phyloP scores from a whole-genome alignment of 768 basidiomycete species.

The Auricularia sp. region DNA sequence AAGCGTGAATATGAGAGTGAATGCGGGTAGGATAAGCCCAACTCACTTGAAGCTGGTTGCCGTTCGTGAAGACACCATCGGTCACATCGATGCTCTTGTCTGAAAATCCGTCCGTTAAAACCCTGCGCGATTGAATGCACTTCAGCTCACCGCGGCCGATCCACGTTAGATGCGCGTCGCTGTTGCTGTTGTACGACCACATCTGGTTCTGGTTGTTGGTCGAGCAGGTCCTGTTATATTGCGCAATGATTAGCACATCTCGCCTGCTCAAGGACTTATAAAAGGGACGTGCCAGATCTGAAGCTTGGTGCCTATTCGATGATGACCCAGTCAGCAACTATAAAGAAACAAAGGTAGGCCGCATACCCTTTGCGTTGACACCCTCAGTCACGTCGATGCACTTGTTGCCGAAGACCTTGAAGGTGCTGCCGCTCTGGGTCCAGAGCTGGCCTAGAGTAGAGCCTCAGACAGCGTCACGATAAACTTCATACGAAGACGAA shows the following conservation, averaged over 20 bases:
- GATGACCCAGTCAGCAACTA: background rate
- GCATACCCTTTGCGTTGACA: conserved; percentile 10
- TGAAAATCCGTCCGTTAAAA: background rate
- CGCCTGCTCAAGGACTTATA: background rate
- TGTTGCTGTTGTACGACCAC: background rate
- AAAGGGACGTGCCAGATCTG: conserved; percentile 31
- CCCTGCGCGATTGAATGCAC: background rate
- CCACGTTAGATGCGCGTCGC: background rate
- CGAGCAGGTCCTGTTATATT: background rate
- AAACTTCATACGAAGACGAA: too few relatives aligned
- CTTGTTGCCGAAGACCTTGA: conserved; percentile 35
- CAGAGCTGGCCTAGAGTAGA: conserved; percentile 30
- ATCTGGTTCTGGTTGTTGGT: background rate
- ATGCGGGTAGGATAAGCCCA: too few relatives aligned
- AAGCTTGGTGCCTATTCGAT: conserved; percentile 35
- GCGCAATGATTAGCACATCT: background rate
- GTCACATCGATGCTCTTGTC: conserved; percentile 1
- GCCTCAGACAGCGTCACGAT: too few relatives aligned
- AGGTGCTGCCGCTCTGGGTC: conserved; percentile 33
- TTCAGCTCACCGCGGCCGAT: background rate
- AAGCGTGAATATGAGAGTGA: too few relatives aligned
- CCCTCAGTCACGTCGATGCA: conserved; percentile 42
- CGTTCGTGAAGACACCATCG: background rate
- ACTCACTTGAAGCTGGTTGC: background rate
- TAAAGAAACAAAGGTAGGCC: background rate